A percentile compares a stretch with the other conserved stretches of the same genome.
Conservation (phyloP, 2,329 filamentous ascomycete genomes). For the Ascochyta rabiei region DNA sequence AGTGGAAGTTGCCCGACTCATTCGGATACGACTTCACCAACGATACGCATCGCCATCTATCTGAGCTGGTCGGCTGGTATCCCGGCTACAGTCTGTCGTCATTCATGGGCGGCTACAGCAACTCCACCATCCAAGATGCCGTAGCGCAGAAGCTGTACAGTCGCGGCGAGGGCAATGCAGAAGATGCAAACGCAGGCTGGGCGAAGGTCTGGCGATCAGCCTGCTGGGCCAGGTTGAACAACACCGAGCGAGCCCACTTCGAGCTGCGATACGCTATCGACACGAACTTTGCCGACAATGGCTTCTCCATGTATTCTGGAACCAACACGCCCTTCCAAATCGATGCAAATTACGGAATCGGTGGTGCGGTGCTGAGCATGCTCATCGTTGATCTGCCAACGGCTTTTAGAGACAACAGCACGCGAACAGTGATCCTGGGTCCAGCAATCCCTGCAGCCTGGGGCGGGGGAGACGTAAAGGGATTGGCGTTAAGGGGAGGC, state of each 20-base stretch:
- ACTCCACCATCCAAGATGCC: slow-evolving; percentile 53
- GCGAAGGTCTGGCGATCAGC: slow-evolving; percentile 64
- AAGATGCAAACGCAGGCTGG: slow-evolving; percentile 63
- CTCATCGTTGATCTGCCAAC: slow-evolving; percentile 56
- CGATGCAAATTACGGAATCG: slow-evolving; percentile 65
- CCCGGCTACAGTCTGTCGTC: slow-evolving; percentile 60
- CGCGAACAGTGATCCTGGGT: slow-evolving; percentile 52
- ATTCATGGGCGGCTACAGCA: slow-evolving; percentile 49
- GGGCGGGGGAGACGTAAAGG: slow-evolving; percentile 53
- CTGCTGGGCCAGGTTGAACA: slow-evolving; percentile 62
- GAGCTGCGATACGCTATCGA: slow-evolving; percentile 57
- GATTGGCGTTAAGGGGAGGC: slow-evolving; percentile 55
- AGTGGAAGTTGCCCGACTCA: slow-evolving; percentile 56
- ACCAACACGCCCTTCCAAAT: slow-evolving; percentile 61
- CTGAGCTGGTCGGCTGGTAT: slow-evolving; percentile 62
- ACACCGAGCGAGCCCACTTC: slow-evolving; percentile 57
- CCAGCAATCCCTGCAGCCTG: slow-evolving; percentile 56
- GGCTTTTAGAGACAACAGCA: slow-evolving; percentile 29
- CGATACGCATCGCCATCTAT: slow-evolving; percentile 61
- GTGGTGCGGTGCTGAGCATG: slow-evolving; percentile 60
- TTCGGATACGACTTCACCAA: slow-evolving; percentile 50
- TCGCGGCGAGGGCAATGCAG: slow-evolving; percentile 55
- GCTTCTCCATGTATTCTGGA: slow-evolving; percentile 59
- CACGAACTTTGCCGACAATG: slow-evolving; percentile 58
- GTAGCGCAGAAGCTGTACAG: slow-evolving; percentile 54